phyloP scores from a whole-genome alignment of 768 basidiomycete species.

The Pleurotus tuber-regium region DNA sequence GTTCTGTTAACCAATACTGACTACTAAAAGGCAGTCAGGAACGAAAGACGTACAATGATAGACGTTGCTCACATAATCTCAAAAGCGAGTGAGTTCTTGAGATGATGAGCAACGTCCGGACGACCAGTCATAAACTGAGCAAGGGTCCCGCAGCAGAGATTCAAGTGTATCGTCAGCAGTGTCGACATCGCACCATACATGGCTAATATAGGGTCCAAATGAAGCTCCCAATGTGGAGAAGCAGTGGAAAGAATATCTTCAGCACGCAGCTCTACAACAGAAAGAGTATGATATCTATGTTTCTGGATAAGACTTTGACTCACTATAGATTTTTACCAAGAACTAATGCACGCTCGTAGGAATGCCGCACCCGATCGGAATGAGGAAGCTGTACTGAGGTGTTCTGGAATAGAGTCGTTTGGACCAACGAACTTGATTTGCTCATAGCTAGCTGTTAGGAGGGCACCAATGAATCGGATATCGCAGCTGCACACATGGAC shows the following conservation, averaged over 20 bases:
- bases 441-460: no score
- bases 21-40: conserved; percentile 23
- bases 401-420: no score
- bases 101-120: conserved; percentile 19
- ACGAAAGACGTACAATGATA: not conserved
- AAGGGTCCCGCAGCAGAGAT: conserved; percentile 35
- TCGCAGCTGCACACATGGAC: no score
- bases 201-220: conserved; percentile 27
- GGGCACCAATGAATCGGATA: no score
- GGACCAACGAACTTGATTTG: no score
- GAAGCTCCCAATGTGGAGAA: conserved; percentile 35
- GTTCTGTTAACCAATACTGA: conserved; percentile 42
- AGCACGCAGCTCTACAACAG: no score
- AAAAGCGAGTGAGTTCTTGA: conserved; percentile 29
- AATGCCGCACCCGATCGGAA: no score
- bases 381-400: no score
- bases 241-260: conserved; percentile 30
- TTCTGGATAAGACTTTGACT: no score
- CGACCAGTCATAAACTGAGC: conserved; percentile 22
- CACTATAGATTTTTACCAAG: no score
- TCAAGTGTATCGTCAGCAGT: conserved; percentile 36
- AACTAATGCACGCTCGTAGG: no score
- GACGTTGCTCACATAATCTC: conserved; percentile 23
- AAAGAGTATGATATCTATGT: no score
- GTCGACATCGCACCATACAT: conserved; percentile 30